Evolutionary conservation across 495 filamentous ascomycete genomes (phyloP), one percentile per base, ranked within the genome.

Genomic region (Xylaria curta): DNA sequence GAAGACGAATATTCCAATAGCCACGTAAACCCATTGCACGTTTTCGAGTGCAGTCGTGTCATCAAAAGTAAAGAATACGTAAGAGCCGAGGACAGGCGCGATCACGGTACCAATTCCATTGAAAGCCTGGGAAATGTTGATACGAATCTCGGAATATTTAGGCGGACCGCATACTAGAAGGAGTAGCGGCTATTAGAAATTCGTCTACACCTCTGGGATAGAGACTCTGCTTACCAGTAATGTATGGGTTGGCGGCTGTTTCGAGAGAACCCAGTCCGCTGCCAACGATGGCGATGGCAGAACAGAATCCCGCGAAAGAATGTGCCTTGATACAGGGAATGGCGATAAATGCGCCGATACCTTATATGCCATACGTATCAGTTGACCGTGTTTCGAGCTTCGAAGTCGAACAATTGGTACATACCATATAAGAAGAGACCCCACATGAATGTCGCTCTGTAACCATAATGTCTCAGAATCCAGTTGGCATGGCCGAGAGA

Each of bases 11-110:
- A 82, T 81, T 17, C 89, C 91, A 65, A 93, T 91, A 46, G 89
- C 91, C 6, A 93, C 85, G 78, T 94, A 94, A 4, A 91, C 89
- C 89, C 90, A 93, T 76, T 93, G 91, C 17, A 93, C 92, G 72
- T 87, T 87, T 28, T 78, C 67, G 24, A 93, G 79, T 0, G 84
- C 84, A 38, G 82, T 77, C 33, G 79, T 80, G 40, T 86, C 83
- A 72, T 87, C 83, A 47, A 86, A 85, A 9, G 85, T 83, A 81
- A 93, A 93, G 82, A 93, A 89, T 46, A 92, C 91, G 51, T 88
- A 88, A 7, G 87, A 89, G 24, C 89, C 92, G 5, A 93, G 79
- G 0, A 93, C 83, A 1, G 91, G 91, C 4, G 90, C 91, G 8
- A 93, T 81, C 6, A 82, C 79, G 12, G 87, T 85, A 0, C 91